A percentile compares a stretch with the other conserved stretches of the same genome.
These are phyloP conservation scores for Castanea crenata DNA, from an alignment of 306 rosid species.

Conservation along the genomic window DNA sequence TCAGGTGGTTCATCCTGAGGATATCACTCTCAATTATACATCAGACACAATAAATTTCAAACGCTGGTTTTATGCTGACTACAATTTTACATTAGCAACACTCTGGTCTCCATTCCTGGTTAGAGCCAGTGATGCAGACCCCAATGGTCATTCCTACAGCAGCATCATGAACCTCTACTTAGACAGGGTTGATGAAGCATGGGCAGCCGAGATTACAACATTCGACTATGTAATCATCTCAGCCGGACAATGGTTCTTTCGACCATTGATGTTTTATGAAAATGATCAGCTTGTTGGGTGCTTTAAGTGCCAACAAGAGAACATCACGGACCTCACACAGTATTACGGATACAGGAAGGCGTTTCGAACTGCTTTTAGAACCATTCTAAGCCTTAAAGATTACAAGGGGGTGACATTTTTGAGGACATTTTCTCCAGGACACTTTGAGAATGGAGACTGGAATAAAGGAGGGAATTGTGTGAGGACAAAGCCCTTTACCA, in stretches of 20 bases:
- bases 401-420: slow-evolving; percentile 69
- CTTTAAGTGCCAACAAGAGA: slow-evolving; percentile 41
- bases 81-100: slow-evolving; percentile 65
- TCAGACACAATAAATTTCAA: slow-evolving; percentile 39
- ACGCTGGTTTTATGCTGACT: slow-evolving; percentile 48
- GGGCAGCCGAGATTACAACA: slow-evolving; percentile 46
- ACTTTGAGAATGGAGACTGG: slow-evolving; percentile 89
- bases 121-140: slow-evolving; percentile 44
- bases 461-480: slow-evolving; percentile 78
- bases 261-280: slow-evolving; percentile 54
- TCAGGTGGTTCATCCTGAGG: slow-evolving; percentile 71
- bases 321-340: slow-evolving; percentile 35
- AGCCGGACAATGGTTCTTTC: slow-evolving; percentile 91
- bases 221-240: slow-evolving; percentile 79
- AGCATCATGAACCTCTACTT: slow-evolving; percentile 61
- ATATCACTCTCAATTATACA: slow-evolving; percentile 39
- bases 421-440: slow-evolving; percentile 87
- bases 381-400: slow-evolving; percentile 33
- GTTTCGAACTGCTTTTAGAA: slow-evolving; percentile 54
- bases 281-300: slow-evolving; percentile 59
- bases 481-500: slow-evolving; percentile 59
- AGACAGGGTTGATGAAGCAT: slow-evolving; percentile 61
- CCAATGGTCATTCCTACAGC: slow-evolving; percentile 35
- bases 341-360: slow-evolving; percentile 61
- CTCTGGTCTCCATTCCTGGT: slow-evolving; percentile 86